Conservation (phyloP, 139 green algal species). For the Trebouxia sp. region DNA sequence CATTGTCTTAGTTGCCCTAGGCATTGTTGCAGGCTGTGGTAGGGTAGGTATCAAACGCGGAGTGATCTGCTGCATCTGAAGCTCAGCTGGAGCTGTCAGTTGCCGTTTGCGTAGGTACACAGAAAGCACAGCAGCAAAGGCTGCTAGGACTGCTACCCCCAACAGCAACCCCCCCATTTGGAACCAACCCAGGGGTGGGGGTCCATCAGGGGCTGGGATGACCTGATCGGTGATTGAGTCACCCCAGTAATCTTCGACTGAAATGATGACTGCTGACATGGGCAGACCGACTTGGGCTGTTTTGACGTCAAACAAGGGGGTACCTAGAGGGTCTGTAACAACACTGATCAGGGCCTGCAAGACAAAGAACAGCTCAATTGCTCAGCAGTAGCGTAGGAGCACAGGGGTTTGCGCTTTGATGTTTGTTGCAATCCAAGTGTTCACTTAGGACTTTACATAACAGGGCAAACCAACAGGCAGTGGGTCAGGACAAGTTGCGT, state of each 20-base stretch:
- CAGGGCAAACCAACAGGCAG: no score
- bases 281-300: background rate
- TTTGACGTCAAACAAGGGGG: background rate
- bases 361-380: no score
- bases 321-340: background rate
- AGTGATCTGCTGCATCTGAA: background rate
- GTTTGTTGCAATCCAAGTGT: no score
- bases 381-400: no score
- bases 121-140: no score
- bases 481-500: no score
- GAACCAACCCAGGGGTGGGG: background rate
- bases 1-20: background rate
- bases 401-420: no score
- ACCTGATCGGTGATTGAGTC: slow-evolving; percentile 2
- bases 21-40: no score
- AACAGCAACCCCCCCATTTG: background rate
- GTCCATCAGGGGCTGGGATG: background rate
- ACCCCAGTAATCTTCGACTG: background rate
- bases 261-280: background rate
- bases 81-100: background rate
- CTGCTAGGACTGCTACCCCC: background rate
- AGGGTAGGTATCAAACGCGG: background rate
- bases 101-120: no score
- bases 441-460: no score
- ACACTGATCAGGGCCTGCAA: background rate